Evolutionary conservation across 2,329 filamentous ascomycete species (phyloP).

Genomic region (Alternaria angustiovoidea): DNA sequence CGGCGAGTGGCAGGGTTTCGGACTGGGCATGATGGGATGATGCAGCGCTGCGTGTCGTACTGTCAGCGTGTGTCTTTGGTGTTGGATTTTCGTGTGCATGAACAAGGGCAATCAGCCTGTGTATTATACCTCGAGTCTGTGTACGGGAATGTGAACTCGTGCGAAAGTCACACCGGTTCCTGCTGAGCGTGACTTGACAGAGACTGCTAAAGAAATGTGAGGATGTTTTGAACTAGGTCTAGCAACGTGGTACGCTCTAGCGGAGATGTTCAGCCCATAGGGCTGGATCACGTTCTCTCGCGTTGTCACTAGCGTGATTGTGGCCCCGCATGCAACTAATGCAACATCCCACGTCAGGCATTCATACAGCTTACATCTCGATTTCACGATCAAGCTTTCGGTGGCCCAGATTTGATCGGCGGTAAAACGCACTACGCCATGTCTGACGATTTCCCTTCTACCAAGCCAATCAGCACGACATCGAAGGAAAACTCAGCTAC

Average conservation of each 20-base stretch:
- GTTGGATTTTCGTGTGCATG: slow-evolving; percentile 26
- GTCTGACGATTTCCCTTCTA: slow-evolving; percentile 9
- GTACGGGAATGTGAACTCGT: slow-evolving; percentile 19
- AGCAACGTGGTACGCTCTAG: not conserved
- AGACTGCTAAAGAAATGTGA: not conserved
- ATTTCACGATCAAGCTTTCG: not conserved
- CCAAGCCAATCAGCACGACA: slow-evolving; percentile 3
- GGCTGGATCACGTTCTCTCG: slow-evolving; percentile 34
- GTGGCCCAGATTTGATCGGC: too few relatives aligned
- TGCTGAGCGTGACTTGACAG: not conserved
- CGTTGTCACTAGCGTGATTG: slow-evolving; percentile 29
- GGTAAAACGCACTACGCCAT: slow-evolving; percentile 9
- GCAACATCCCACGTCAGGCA: slow-evolving; percentile 2
- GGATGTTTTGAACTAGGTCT: not conserved
- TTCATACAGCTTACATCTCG: not conserved
- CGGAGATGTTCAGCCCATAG: not conserved
- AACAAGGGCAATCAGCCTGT: slow-evolving; percentile 22
- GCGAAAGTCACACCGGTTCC: slow-evolving; percentile 3
- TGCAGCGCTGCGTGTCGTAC: slow-evolving; percentile 18
- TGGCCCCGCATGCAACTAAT: slow-evolving; percentile 17
- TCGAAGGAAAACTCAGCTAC: not conserved
- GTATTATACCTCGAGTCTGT: slow-evolving; percentile 32
- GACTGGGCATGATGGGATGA: slow-evolving; percentile 25
- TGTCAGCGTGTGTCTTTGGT: slow-evolving; percentile 22
- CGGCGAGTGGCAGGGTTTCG: slow-evolving; percentile 15